phyloP scores from a whole-genome alignment of 768 basidiomycete species.

The Erythrobasidium yunnanense region DNA sequence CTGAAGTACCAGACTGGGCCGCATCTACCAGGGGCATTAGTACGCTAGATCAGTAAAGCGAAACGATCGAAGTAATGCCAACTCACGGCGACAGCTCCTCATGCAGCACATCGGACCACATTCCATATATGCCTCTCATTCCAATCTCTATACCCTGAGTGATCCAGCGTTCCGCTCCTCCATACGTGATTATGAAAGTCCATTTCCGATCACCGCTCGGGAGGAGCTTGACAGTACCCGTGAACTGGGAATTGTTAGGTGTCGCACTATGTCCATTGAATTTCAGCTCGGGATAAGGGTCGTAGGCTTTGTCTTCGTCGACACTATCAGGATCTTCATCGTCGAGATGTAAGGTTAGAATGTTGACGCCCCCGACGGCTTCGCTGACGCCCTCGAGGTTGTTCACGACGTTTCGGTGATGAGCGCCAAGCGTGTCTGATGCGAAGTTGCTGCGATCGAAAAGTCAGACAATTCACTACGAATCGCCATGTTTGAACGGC shows the following conservation, averaged over 20 bases:
- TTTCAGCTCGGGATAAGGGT: not conserved
- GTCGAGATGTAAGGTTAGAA: not conserved
- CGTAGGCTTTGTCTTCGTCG: not conserved
- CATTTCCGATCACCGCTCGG: not conserved
- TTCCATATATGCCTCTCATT: slow-evolving; percentile 2
- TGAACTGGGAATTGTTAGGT: slow-evolving; percentile 5
- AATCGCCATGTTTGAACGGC: not conserved
- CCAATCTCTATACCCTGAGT: slow-evolving; percentile 14
- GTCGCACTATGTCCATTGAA: not conserved
- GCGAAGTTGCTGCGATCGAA: slow-evolving; percentile 13
- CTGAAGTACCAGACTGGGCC: slow-evolving; percentile 25
- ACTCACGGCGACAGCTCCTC: slow-evolving; percentile 26
- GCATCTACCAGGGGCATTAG: not conserved
- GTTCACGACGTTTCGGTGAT: not conserved
- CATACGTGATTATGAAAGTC: slow-evolving; percentile 11
- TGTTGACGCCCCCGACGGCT: slow-evolving; percentile 19
- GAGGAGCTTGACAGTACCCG: not conserved
- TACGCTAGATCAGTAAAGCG: not conserved
- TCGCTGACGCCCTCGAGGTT: slow-evolving; percentile 14
- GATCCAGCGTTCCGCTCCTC: slow-evolving; percentile 7
- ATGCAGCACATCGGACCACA: slow-evolving; percentile 15
- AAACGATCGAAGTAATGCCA: not conserved
- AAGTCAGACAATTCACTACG: not conserved
- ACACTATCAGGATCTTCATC: not conserved
- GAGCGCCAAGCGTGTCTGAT: not conserved